These are phyloP conservation scores for Penicillium subrubescens DNA, from an alignment of 495 filamentous ascomycete species.

Conservation along the genomic window DNA sequence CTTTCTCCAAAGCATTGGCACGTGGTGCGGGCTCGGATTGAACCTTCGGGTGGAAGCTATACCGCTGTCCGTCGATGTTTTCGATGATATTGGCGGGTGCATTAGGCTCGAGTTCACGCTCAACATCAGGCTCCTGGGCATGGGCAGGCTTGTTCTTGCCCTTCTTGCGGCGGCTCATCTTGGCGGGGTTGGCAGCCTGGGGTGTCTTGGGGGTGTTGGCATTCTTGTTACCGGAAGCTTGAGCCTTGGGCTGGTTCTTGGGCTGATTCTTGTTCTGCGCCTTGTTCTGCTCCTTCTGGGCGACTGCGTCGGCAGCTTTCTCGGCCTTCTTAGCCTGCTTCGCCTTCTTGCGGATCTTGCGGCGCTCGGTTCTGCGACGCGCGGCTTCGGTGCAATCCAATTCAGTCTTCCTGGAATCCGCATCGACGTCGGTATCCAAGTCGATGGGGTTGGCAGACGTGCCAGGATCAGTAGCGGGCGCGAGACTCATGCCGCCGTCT, in stretches of 20 bases:
- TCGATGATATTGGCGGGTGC: not conserved
- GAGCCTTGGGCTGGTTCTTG: not conserved
- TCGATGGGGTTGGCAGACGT: not conserved
- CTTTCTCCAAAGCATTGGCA: no score
- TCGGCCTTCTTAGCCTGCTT: constrained; percentile 25
- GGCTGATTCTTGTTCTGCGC: not conserved
- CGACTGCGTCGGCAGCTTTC: not conserved
- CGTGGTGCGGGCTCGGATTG: not conserved
- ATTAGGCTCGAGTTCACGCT: not conserved
- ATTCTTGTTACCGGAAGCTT: not conserved
- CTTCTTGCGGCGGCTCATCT: not conserved
- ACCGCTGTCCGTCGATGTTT: not conserved
- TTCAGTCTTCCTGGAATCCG: no score
- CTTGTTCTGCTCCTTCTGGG: not conserved
- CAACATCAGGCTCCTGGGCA: not conserved
- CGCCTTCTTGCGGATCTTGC: constrained; percentile 25
- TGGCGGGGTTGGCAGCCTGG: not conserved
- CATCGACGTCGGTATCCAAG: not conserved
- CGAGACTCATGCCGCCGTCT: constrained; percentile 23
- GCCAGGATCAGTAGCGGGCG: not conserved
- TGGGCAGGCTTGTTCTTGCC: constrained; percentile 1
- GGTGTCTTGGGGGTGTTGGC: not conserved
- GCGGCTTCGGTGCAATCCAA: not conserved
- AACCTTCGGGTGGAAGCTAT: not conserved
- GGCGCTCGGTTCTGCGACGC: constrained; percentile 16